Evolutionary conservation across 805 yeast genomes (phyloP), one percentile per base, ranked within the genome.

Genomic region (Metschnikowia orientalis): DNA sequence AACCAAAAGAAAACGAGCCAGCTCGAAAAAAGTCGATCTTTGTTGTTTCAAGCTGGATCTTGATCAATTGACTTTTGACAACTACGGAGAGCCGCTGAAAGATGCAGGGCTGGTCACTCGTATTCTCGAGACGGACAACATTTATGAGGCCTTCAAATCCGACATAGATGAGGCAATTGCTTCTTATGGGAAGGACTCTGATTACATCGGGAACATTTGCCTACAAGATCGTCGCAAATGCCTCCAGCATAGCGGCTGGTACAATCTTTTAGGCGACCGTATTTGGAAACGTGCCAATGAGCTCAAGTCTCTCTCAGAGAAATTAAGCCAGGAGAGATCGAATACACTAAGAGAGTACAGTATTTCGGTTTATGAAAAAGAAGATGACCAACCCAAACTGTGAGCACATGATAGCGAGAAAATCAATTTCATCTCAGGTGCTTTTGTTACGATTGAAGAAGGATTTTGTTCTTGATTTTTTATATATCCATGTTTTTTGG

Each of bases 151-250:
- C 6, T 35, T 46, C 29, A 37, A 44, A 13, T 28, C 32, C 2
- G 54, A 50, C 15, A 41, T 47, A 6, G 42, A 45, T 4, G 40
- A 50, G 2, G 28, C 47, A 15, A 47, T 46, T 16, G 17, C 28
- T 21, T 8, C 23, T n/a, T 26, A 44, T 41, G n/a, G 26, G 2
- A 49, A 37, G 9, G 49, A 44, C 4, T 5, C 25, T 14, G 20
- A 15, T 5, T 20, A 13, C 12, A 5, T 11, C 17, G 26, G 24
- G n/a, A 32, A 21, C 11, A 30, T 73, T 1, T 79, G 86, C 45
- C 48, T 76, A 5, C 51, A 59, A 7, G 84, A 79, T 30, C 71
- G 70, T 39, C 63, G 69, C 34, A 77, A 75, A 43, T 79, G 87
- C 50, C 49, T 50, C 3, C 68, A 71, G 28, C 87, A 79, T 42